phyloP scores from a whole-genome alignment of 140 eudicot genomes.

The Ambrosia hybrid region DNA sequence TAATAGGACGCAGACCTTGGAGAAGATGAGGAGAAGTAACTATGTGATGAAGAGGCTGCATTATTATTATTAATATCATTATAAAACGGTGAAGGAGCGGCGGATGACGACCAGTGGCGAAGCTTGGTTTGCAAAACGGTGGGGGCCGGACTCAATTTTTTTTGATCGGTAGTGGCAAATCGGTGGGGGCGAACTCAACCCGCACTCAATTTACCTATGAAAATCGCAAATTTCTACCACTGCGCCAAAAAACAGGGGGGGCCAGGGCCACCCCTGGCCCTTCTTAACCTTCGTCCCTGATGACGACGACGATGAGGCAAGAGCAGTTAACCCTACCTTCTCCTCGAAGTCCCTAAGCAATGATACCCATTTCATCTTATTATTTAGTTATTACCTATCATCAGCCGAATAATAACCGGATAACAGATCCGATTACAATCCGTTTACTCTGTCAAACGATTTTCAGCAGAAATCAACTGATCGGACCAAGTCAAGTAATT shows the following conservation, averaged over 20 bases:
- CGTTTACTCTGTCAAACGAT: background rate
- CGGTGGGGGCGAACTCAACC: too few species aligned
- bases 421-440: too few species aligned
- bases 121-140: too few species aligned
- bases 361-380: constrained; percentile 92
- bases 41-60: constrained; percentile 36
- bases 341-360: constrained; percentile 89
- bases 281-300: too few species aligned
- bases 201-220: too few species aligned
- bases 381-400: constrained; percentile 53
- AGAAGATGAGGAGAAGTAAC: constrained; percentile 35
- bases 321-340: constrained; percentile 60
- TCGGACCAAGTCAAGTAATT: constrained; percentile 44
- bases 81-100: constrained; percentile 41
- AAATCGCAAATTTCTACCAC: too few species aligned
- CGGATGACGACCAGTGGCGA: constrained; percentile 49
- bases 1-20: constrained; percentile 42
- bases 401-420: constrained; percentile 35
- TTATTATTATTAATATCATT: constrained; percentile 29
- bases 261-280: too few species aligned
- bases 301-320: constrained; percentile 33
- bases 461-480: constrained; percentile 21
- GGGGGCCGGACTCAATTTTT: too few species aligned
- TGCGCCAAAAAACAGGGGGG: too few species aligned
- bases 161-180: too few species aligned